These are phyloP conservation scores for Yamadazyma epiphylla DNA, from an alignment of 1,139 yeast genomes.

Conservation along the genomic window DNA sequence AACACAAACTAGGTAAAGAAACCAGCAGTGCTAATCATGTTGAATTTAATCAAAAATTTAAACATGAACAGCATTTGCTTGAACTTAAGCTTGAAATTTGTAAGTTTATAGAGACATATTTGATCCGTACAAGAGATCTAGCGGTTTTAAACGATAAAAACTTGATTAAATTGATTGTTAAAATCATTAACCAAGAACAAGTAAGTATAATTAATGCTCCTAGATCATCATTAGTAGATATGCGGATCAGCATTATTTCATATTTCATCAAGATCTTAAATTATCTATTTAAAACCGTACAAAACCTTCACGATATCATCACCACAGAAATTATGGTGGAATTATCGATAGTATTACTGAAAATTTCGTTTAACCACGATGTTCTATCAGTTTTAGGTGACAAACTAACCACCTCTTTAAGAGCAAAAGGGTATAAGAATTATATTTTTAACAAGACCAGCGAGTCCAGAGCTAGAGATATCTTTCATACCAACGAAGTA, in stretches of 20 bases:
- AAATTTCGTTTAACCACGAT: conserved; percentile 55
- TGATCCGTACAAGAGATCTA: conserved; percentile 28
- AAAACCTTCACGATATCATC: conserved; percentile 29
- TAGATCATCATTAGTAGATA: conserved; percentile 36
- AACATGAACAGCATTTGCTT: conserved; percentile 43
- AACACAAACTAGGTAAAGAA: not conserved
- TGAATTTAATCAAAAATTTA: conserved; percentile 17
- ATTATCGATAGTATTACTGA: conserved; percentile 47
- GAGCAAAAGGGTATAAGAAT: conserved; percentile 20
- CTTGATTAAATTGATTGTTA: conserved; percentile 39
- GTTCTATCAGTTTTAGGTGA: conserved; percentile 31
- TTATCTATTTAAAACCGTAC: conserved; percentile 29
- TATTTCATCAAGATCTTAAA: conserved; percentile 28
- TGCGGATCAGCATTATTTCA: conserved; percentile 42
- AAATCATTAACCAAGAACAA: conserved; percentile 52
- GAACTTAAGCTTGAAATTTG: conserved; percentile 39
- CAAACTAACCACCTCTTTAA: conserved; percentile 24
- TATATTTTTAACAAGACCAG: conserved; percentile 39
- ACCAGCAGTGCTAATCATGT: not conserved
- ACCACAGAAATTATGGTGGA: conserved; percentile 45
- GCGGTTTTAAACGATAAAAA: conserved; percentile 32
- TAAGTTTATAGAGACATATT: conserved; percentile 40
- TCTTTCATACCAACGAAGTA: conserved; percentile 35
- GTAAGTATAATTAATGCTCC: conserved; percentile 44
- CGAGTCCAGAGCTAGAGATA: conserved; percentile 38